Base-by-base conservation (phyloP, 164 flowering plant genomes). In the Protea cynaroides region DNA sequence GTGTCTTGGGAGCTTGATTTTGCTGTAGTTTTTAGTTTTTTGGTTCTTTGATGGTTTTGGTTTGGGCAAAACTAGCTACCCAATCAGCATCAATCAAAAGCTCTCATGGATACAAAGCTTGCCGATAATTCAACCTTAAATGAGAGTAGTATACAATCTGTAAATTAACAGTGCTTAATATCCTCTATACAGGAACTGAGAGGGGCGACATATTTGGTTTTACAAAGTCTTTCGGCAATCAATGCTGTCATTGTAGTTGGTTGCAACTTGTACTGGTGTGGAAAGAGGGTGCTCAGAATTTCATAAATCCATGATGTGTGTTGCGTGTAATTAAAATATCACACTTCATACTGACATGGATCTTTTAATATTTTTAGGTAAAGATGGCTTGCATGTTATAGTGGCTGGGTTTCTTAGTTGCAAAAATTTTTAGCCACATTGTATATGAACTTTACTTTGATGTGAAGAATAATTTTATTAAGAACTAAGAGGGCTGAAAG, bases 171-270 rank as follows among this genome's bases (percentile, higher is more conserved):
- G 12, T 8, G 55, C 34, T 13, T 21, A 58, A 56, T 25, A 21
- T 50, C 63, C 15, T 66, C 37, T 66, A 63, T 66, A 59, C 55
- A 49, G 69, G 38, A 58, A 46, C 50, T 21, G 25, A 25, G 24
- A 15, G 52, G 18, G 18, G 52, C n/a, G 17, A 0, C 19, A 49
- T 19, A 15, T 4, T 49, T 40, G 10, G 46, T 40, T 40, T 49
- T 19, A 49, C 17, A 18, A 49, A 7, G 18, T 4, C 52, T 49
- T 49, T 18, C 49, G 1, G 4, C 14, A 40, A 40, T 40, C 13
- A 12, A 40, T 49, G 52, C 49, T 2, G 52, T 1, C 14, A 49
- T 15, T 49, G 52, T 49, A 49, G 52, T 49, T 49, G 52, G 3
- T 49, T 14, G 19, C 52, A 49, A 6, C 15, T 49, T 49, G 52